Conservation (phyloP, 352 stramenopile genomes). For the Pilasporangium apinafurcum region DNA sequence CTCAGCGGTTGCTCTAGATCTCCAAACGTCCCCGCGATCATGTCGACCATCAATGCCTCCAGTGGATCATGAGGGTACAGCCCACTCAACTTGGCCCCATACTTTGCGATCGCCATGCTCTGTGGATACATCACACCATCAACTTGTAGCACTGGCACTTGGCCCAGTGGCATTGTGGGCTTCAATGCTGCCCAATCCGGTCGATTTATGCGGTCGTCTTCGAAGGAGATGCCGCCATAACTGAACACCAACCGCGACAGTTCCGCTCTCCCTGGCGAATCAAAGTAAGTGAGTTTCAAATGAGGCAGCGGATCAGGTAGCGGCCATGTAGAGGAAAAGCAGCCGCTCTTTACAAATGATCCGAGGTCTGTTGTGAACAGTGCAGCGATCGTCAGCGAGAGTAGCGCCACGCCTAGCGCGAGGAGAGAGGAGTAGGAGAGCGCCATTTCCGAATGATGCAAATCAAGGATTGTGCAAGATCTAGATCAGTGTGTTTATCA, state of each 20-base stretch:
- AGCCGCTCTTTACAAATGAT: too few relatives aligned
- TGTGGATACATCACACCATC: constrained; percentile 11
- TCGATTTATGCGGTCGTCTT: constrained; percentile 12
- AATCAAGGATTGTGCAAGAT: too few relatives aligned
- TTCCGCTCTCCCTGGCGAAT: constrained; percentile 39
- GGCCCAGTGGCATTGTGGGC: constrained; percentile 14
- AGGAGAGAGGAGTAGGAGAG: too few relatives aligned
- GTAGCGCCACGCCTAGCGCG: too few relatives aligned
- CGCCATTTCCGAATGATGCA: too few relatives aligned
- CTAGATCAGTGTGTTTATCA: too few relatives aligned
- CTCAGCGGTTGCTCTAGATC: background rate
- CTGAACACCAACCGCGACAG: constrained; percentile 47
- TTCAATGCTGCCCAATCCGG: constrained; percentile 8
- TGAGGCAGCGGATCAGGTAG: too few relatives aligned
- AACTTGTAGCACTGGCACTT: constrained; percentile 21
- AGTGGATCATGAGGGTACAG: constrained; percentile 10
- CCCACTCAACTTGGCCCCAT: constrained; percentile 14
- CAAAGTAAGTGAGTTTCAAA: constrained; percentile 76
- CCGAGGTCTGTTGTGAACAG: too few relatives aligned
- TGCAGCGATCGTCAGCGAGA: too few relatives aligned
- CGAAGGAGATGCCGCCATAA: constrained; percentile 20
- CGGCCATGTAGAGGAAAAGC: too few relatives aligned
- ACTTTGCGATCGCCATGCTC: constrained; percentile 22
- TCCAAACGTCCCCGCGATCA: constrained; percentile 7
- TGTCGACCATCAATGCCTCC: constrained; percentile 7